Evolutionary conservation across 2,329 filamentous ascomycete species (phyloP), one percentile per base, ranked within the genome.

Genomic region (Penicillium sp.): DNA sequence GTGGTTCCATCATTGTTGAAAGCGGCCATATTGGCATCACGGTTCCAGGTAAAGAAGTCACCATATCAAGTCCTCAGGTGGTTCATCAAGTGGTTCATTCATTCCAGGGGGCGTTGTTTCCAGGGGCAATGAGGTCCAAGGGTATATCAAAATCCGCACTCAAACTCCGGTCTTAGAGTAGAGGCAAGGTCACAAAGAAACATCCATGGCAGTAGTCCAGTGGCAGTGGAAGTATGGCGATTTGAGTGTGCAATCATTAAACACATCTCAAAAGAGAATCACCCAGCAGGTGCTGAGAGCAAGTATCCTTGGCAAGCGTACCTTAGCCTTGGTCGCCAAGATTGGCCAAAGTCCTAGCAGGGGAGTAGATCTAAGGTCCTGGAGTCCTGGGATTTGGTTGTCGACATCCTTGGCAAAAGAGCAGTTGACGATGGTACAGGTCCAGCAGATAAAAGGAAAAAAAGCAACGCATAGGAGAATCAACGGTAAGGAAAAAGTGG

Each of bases 221-320:
- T 46, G 52, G 55, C 31, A 57, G 38, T 45, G 22, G 34, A 27
- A 46, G 11, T 61, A 54, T 50, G 41, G 46, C 50, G 49, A 55
- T 46, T 43, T 44, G 48, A 66, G 65, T 61, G 64, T 68, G 68
- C 64, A 66, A 66, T 60, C 66, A 71, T 71, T 65, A 72, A 68
- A 63, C 65, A 68, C 56, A 69, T 70, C 64, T 70, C 62, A 60
- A 49, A 63, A 63, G 63, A 66, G 64, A 63, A 53, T 63, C 55
- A 57, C 56, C 57, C 64, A 65, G 67, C 66, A 65, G 67, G 41
- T 56, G 66, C 63, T 62, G 57, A 52, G 54, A 58, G 60, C 48
- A 55, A 53, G 42, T 49, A 53, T 61, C 58, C 58, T 54, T 33
- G 53, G 58, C 33, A 57, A 60, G 28, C 50, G 61, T 58, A 52